Percentiles rank a stretch among this genome's conserved stretches.
Conservation (phyloP, 495 filamentous ascomycete species). For the Penicillium malachiteum region DNA sequence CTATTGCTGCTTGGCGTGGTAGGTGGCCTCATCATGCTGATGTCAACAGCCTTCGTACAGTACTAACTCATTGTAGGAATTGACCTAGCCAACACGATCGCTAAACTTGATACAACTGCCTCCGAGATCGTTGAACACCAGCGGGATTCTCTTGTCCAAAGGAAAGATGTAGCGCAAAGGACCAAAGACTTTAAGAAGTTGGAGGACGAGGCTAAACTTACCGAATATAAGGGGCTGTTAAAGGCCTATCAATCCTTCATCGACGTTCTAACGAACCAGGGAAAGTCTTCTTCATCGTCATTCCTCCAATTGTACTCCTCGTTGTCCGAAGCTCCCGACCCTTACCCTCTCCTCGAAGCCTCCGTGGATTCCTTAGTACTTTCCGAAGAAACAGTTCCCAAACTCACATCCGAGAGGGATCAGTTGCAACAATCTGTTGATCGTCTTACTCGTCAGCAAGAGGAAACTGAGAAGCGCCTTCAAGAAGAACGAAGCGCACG, state of each 20-base stretch:
- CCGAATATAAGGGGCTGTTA: conserved; percentile 82
- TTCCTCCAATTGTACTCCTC: conserved; percentile 92
- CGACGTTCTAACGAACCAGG: conserved; percentile 90
- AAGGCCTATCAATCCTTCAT: conserved; percentile 98
- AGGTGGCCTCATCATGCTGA: conserved; percentile 14
- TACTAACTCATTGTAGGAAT: conserved; percentile 58
- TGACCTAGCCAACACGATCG: conserved; percentile 80
- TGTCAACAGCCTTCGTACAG: neutral
- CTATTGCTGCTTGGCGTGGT: conserved; percentile 97
- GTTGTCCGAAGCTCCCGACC: conserved; percentile 92
- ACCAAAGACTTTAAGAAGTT: conserved; percentile 97
- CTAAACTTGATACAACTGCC: conserved; percentile 84
- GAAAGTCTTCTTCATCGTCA: conserved; percentile 85
- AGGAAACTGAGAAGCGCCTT: conserved; percentile 74
- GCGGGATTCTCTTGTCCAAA: conserved; percentile 85
- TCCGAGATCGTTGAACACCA: conserved; percentile 92
- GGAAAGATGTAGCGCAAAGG: conserved; percentile 96
- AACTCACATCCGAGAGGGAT: conserved; percentile 80
- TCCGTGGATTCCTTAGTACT: conserved; percentile 90
- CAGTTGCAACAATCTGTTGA: conserved; percentile 77
- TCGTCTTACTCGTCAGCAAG: conserved; percentile 86
- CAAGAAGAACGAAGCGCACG: conserved; percentile 70
- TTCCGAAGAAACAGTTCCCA: conserved; percentile 87
- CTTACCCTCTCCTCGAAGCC: conserved; percentile 93
- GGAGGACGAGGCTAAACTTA: conserved; percentile 84